phyloP scores from a whole-genome alignment of 202 grass and related monocot species.

The Schoenoplectus triqueter region DNA sequence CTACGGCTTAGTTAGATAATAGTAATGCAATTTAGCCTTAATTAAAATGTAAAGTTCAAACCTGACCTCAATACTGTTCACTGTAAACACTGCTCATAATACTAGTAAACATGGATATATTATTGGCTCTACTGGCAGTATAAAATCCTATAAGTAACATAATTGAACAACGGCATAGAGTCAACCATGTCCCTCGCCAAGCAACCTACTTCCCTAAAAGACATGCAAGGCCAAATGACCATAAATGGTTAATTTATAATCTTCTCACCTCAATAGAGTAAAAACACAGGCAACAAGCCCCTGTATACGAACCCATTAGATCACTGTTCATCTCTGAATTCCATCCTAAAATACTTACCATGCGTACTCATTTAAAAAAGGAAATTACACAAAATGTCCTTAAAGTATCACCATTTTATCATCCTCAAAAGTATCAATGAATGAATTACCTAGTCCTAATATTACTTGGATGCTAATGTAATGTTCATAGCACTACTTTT shows the following conservation, averaged over 20 bases:
- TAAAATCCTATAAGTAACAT: background rate
- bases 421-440: background rate
- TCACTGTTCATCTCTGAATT: background rate
- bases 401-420: background rate
- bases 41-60: conserved; percentile 4
- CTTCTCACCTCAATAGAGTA: background rate
- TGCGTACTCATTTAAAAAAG: background rate
- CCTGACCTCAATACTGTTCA: conserved; percentile 7
- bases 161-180: conserved; percentile 3
- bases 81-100: background rate
- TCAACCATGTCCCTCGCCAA: background rate
- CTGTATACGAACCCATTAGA: background rate
- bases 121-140: background rate
- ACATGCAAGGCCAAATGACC: background rate
- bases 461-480: background rate
- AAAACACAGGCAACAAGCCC: background rate
- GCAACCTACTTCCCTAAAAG: background rate
- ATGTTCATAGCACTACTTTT: background rate
- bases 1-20: background rate
- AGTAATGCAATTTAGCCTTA: background rate
- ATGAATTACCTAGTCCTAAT: background rate
- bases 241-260: background rate
- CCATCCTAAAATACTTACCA: background rate
- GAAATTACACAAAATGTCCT: background rate
- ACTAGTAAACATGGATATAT: background rate